Evolutionary conservation across 2,329 filamentous ascomycete genomes (phyloP).

Genomic region (Claviceps sorghi): DNA sequence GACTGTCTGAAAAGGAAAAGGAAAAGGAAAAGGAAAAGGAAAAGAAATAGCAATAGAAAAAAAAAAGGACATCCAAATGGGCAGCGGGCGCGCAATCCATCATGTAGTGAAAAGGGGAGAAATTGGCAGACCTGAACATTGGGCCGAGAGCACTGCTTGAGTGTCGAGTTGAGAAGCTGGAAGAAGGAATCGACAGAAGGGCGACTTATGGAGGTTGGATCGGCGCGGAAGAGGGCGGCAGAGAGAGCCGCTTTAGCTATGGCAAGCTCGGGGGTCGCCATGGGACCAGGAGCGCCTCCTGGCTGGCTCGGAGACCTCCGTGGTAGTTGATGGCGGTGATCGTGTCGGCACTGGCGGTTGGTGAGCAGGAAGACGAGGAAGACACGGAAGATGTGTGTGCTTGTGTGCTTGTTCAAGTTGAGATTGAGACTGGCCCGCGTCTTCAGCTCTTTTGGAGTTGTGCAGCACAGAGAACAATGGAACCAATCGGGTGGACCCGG

Average conservation of each 20-base stretch:
- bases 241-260: slow-evolving; percentile 70
- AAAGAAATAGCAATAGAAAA: background rate
- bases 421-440: background rate
- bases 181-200: slow-evolving; percentile 59
- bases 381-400: background rate
- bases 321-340: background rate
- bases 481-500: background rate
- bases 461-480: background rate
- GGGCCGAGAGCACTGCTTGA: slow-evolving; percentile 58
- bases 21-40: background rate
- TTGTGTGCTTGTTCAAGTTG: background rate
- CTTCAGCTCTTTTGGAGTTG: background rate
- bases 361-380: background rate
- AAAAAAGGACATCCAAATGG: background rate
- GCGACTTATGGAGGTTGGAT: slow-evolving; percentile 54
- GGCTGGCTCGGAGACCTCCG: background rate
- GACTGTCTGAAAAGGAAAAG: too few species aligned
- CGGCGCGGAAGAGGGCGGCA: slow-evolving; percentile 57
- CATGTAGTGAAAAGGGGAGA: background rate
- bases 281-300: slow-evolving; percentile 16
- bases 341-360: background rate
- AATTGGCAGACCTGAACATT: slow-evolving; percentile 73
- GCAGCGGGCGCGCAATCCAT: background rate
- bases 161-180: slow-evolving; percentile 45
- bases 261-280: slow-evolving; percentile 56